Evolutionary conservation across 495 filamentous ascomycete genomes (phyloP).

Genomic region (Darksidea phi): DNA sequence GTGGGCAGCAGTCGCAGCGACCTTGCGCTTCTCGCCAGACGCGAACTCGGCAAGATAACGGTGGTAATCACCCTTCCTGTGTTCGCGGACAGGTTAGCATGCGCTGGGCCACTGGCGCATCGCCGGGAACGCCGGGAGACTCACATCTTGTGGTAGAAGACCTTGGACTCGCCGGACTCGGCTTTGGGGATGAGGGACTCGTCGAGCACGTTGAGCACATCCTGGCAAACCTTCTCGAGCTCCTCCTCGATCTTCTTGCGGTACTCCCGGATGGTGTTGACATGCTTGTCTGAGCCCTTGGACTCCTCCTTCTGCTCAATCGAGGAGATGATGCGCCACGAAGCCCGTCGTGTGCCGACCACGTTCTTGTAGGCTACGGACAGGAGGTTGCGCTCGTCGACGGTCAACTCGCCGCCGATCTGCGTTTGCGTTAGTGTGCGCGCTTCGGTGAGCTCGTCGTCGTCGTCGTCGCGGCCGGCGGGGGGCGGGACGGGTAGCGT

Average conservation of each 20-base stretch:
- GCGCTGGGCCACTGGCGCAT: not conserved
- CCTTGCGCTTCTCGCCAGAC: slow-evolving; percentile 95
- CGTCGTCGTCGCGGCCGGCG: not conserved
- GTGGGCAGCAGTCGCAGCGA: slow-evolving; percentile 87
- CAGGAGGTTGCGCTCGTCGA: slow-evolving; percentile 98
- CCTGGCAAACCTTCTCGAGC: slow-evolving; percentile 97
- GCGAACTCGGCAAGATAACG: slow-evolving; percentile 99
- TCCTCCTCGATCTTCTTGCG: slow-evolving; percentile 98
- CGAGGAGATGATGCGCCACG: slow-evolving; percentile 99
- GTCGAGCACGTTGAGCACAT: slow-evolving; percentile 95
- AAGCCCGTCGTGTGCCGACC: slow-evolving; percentile 96
- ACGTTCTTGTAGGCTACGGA: slow-evolving; percentile 99
- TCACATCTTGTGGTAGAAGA: slow-evolving; percentile 99
- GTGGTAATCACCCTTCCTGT: slow-evolving; percentile 99
- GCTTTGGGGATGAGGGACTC: slow-evolving; percentile 95
- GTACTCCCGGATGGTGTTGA: slow-evolving; percentile 93
- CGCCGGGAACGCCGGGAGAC: slow-evolving; percentile 39
- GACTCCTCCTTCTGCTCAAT: slow-evolving; percentile 99
- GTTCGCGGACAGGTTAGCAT: slow-evolving; percentile 23
- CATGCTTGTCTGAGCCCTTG: slow-evolving; percentile 98
- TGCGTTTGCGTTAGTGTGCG: slow-evolving; percentile 34
- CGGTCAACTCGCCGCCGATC: slow-evolving; percentile 93
- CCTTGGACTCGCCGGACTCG: slow-evolving; percentile 97
- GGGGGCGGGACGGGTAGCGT: slow-evolving; percentile 10
- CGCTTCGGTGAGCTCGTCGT: not conserved